Base-by-base conservation (phyloP, 768 basidiomycete genomes). In the Pleurotus sapidus region DNA sequence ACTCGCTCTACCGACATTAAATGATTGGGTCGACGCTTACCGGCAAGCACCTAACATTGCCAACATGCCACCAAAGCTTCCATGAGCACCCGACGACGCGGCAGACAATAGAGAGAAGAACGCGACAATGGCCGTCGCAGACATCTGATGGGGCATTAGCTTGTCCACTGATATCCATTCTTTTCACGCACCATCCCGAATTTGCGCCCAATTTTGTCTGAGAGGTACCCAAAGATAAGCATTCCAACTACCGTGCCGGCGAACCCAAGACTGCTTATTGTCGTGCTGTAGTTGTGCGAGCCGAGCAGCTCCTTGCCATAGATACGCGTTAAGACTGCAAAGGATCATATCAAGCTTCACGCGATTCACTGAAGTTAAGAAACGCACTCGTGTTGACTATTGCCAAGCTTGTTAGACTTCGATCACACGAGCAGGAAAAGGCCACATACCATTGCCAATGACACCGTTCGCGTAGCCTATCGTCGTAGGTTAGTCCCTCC, bases 221-320 rank as follows among this genome's bases (percentile, higher is more conserved):
- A 90, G 59, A 94, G 75, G 67, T 84, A 92, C 23, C 82, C 82
- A 79, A 55, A 37, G 12, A 7, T 37, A 20, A 39, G n/a, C 91
- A 92, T 93, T 37, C 95, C 93, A 8, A 93, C 78, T n/a, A 96
- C 72, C 5, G 88, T 91, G 12, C 94, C 94, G 27, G 87, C 94
- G 61, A 96, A 98, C 2, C 81, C 82, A 59, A 93, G 72, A 65
- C 89, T 86, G 56, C 77, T 79, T 45, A 96, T 72, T 1, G 81
- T 79, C 14, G 74, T 84, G 65, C 79, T 78, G 67, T 91, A 90
- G 64, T 87, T 80, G 57, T 84, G 70, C 8, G 72, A 63, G 6
- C 64, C 65, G 64, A 91, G 68, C 2, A 75, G 76, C 0, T 77
- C 77, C 4, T 78, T 60, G 55, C 86, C 86, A 66, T 95, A 95